Percentiles rank a stretch among this genome's conserved stretches.
These are phyloP conservation scores for Lathyrus oleraceus DNA, from an alignment of 306 rosid species.

Conservation along the genomic window DNA sequence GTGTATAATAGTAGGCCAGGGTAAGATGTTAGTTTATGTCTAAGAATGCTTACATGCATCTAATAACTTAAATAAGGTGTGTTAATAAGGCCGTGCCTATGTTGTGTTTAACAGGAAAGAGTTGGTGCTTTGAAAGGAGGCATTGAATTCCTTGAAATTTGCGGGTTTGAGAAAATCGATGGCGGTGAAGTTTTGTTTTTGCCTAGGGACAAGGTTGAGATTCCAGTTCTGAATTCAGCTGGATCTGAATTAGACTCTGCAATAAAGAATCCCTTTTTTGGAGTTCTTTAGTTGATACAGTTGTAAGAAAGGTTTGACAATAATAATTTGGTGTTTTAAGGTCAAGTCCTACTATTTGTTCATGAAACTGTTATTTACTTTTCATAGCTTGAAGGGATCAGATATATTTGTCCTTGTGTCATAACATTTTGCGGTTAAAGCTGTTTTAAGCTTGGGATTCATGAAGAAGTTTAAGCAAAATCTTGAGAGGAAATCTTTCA, in stretches of 20 bases:
- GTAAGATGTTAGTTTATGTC: neutral
- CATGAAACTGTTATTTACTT: conserved; percentile 4
- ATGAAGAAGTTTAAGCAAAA: neutral
- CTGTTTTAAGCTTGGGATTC: conserved; percentile 2
- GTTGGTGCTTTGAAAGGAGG: conserved; percentile 87
- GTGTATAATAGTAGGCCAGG: neutral
- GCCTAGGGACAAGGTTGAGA: conserved; percentile 74
- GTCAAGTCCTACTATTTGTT: conserved; percentile 21
- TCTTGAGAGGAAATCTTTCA: neutral
- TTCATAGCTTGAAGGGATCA: neutral
- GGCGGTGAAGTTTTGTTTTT: conserved; percentile 78
- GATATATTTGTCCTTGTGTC: neutral
- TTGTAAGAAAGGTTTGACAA: conserved; percentile 31
- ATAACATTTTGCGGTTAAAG: conserved; percentile 15
- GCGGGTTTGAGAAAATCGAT: conserved; percentile 83
- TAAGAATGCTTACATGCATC: conserved; percentile 3
- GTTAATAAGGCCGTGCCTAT: neutral
- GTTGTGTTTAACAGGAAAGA: conserved; percentile 67
- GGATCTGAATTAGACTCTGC: conserved; percentile 92
- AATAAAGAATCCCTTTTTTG: conserved; percentile 89
- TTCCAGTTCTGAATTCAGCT: conserved; percentile 73
- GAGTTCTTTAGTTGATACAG: conserved; percentile 57
- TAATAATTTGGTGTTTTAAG: conserved; percentile 20
- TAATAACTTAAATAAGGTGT: neutral
- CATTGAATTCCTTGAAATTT: conserved; percentile 81